Evolutionary conservation across 495 filamentous ascomycete genomes (phyloP).

Genomic region (Tuber magnatum): DNA sequence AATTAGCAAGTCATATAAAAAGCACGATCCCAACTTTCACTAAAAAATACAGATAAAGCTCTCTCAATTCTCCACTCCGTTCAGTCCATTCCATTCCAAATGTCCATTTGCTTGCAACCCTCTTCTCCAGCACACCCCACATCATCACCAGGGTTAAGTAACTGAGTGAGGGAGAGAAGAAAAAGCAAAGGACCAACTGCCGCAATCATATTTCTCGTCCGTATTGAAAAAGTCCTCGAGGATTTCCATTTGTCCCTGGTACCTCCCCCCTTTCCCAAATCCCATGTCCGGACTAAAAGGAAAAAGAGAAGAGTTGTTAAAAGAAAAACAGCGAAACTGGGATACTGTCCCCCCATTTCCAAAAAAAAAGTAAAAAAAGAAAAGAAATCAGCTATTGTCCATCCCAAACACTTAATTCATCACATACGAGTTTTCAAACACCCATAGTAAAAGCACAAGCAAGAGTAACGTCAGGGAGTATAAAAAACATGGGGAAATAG

Average conservation of each 20-base stretch:
- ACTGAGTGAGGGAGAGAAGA: neutral
- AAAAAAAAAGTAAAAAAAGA: constrained; percentile 25
- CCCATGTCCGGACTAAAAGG: constrained; percentile 16
- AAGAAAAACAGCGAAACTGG: constrained; percentile 10
- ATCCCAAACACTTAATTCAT: constrained; percentile 23
- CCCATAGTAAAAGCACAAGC: constrained; percentile 16
- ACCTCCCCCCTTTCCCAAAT: neutral
- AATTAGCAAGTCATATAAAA: constrained; percentile 2
- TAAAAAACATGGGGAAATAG: constrained; percentile 22
- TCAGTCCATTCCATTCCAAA: neutral
- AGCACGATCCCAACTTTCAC: neutral
- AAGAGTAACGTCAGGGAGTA: constrained; percentile 14
- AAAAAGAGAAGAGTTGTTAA: constrained; percentile 11
- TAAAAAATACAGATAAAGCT: constrained; percentile 5
- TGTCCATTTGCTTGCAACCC: neutral
- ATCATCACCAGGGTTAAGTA: neutral
- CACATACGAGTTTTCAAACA: constrained; percentile 23
- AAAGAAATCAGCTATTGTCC: constrained; percentile 11
- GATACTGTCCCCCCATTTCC: constrained; percentile 26
- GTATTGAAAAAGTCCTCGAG: neutral
- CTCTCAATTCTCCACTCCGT: neutral
- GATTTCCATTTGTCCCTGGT: neutral
- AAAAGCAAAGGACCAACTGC: constrained; percentile 17
- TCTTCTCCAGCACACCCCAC: neutral
- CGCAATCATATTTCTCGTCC: constrained; percentile 24